These are phyloP conservation scores for Triangularia verruculosa DNA, from an alignment of 2,329 filamentous ascomycete species.

Conservation along the genomic window DNA sequence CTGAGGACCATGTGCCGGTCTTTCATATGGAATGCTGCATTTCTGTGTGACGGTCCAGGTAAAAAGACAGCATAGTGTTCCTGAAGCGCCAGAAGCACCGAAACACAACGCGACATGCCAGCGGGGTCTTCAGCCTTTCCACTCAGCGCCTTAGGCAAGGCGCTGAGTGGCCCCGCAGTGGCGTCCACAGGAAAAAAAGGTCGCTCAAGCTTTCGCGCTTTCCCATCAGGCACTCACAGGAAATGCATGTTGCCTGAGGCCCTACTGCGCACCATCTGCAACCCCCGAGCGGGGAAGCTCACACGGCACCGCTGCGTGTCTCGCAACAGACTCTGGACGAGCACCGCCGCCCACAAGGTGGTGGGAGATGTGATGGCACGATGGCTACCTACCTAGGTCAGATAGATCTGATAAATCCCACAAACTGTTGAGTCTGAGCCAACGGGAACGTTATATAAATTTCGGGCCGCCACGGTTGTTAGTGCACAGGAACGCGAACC, in stretches of 20 bases:
- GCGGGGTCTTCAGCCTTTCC: background rate
- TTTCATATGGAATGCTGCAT: background rate
- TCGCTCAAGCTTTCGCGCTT: background rate
- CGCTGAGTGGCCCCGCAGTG: background rate
- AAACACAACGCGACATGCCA: too few species aligned
- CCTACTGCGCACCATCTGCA: background rate
- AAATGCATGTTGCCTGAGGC: background rate
- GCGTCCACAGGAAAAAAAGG: background rate
- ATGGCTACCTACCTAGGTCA: too few species aligned
- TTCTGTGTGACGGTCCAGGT: background rate
- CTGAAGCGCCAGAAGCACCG: background rate
- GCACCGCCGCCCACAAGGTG: background rate
- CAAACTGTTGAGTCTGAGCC: background rate
- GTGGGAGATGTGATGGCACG: background rate
- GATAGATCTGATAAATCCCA: background rate
- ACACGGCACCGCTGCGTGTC: background rate
- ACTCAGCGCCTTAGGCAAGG: background rate
- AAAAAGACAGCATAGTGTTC: background rate
- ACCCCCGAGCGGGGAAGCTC: background rate
- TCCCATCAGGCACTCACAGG: background rate
- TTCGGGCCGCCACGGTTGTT: background rate
- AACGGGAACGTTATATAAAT: background rate
- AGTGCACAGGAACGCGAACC: background rate
- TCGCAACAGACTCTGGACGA: background rate
- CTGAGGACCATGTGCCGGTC: background rate